Base-by-base conservation (phyloP, 345 rosid genomes). In the Nasturtium officinale region DNA sequence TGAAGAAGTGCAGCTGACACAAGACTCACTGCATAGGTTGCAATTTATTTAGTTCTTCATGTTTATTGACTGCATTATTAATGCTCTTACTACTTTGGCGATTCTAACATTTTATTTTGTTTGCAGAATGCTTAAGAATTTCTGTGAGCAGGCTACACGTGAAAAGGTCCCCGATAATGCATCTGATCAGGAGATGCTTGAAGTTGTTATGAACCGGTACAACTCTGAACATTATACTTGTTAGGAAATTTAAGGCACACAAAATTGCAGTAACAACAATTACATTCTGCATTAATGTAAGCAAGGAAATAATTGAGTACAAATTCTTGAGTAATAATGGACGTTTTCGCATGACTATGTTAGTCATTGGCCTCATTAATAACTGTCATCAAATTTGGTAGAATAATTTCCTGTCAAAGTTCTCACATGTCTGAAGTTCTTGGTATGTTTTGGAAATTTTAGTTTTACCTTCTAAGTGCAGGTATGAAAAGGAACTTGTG, bases 171-270 rank as follows among this genome's bases (percentile, higher is more conserved):
- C 91, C 11, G 88, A 85, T 78, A 80, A 88, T 76, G 90, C 96
- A 56, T 84, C 99, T 55, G 97, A 94, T 40, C 93, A 89, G 79
- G 79, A 87, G 78, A 87, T 94, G 97, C 95, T 94, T 78, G 96
- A 85, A 83, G 80, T 89, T 73, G 97, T 94, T 63, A 91, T 94
- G 99, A 68, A 80, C 71, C 86, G 95, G 99, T 91, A 78, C 9
- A 65, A 30, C 56, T 71, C 72, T 71, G 62, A 38, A 77, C 77
- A 40, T 38, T 38, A 28, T 17, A 26, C 9, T 48, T 64, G 26
- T 35, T 61, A 69, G 75, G 52, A 71, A 47, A 15, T 32, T 62
- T 21, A 75, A 16, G 63, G 30, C 69, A 53, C 43, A 33, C 32
- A 5, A 9, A 42, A 29, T 43, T 32, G 57, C 62, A 30, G 29